Percentiles rank a stretch among this genome's conserved stretches.
Conservation (phyloP, 2,329 filamentous ascomycete genomes). For the Alternaria triticimaculans region DNA sequence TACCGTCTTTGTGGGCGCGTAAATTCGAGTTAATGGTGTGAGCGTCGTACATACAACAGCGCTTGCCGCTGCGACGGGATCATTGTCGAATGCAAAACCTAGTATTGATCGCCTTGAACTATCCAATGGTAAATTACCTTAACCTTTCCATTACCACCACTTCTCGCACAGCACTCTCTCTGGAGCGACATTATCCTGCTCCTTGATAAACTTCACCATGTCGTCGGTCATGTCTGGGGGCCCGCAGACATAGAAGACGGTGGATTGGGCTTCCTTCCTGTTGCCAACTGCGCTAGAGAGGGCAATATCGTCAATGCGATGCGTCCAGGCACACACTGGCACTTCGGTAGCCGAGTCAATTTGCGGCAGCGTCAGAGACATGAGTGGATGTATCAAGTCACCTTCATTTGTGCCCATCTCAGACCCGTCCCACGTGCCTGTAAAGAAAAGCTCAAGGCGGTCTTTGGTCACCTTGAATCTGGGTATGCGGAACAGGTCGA, state of each 20-base stretch:
- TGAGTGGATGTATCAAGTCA: constrained; percentile 40
- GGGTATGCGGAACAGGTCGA: constrained; percentile 40
- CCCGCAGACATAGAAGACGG: constrained; percentile 58
- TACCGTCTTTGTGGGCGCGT: constrained; percentile 34
- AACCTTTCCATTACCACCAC: constrained; percentile 54
- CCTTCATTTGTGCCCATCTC: constrained; percentile 31
- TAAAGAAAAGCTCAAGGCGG: constrained; percentile 47
- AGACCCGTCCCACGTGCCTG: constrained; percentile 39
- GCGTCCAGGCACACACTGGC: constrained; percentile 40
- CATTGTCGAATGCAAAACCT: constrained; percentile 4
- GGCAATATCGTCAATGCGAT: constrained; percentile 47
- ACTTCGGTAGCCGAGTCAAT: constrained; percentile 39
- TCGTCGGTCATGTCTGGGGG: constrained; percentile 58
- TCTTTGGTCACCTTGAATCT: constrained; percentile 35
- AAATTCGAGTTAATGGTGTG: constrained; percentile 31
- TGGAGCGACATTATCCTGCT: constrained; percentile 47
- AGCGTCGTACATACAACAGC: constrained; percentile 27
- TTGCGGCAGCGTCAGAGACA: constrained; percentile 41
- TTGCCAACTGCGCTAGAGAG: constrained; percentile 50
- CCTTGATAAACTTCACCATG: constrained; percentile 50
- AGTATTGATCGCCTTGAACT: constrained; percentile 2
- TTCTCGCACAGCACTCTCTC: constrained; percentile 58
- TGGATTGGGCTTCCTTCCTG: constrained; percentile 43
- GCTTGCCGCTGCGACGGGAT: constrained; percentile 15
- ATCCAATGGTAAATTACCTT: constrained; percentile 1